These are phyloP conservation scores for Hypoxylon sp. DNA, from an alignment of 2,329 filamentous ascomycete species.

Conservation along the genomic window DNA sequence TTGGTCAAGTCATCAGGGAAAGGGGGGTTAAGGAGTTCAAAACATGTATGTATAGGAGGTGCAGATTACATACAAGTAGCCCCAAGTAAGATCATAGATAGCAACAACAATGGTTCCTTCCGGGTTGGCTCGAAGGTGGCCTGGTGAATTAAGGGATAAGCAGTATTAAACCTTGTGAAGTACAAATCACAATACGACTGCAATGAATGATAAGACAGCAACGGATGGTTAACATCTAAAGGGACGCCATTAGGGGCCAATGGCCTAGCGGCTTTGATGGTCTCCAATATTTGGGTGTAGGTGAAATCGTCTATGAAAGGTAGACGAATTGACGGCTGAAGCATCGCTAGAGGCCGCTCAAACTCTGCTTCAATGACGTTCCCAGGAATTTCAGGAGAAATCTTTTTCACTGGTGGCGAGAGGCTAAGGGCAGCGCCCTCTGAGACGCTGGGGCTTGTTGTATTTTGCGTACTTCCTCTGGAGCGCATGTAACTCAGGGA, in stretches of 20 bases:
- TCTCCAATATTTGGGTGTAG: slow-evolving; percentile 55
- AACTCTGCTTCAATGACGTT: slow-evolving; percentile 43
- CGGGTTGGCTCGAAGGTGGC: slow-evolving; percentile 68
- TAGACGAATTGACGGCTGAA: slow-evolving; percentile 31
- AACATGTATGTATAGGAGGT: background rate
- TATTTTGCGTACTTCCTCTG: slow-evolving; percentile 21
- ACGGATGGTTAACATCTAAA: slow-evolving; percentile 64
- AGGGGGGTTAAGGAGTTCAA: background rate
- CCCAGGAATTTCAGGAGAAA: background rate
- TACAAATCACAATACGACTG: slow-evolving; percentile 72
- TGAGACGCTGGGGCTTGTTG: slow-evolving; percentile 26
- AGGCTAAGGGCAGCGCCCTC: slow-evolving; percentile 8
- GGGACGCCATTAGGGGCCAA: slow-evolving; percentile 63
- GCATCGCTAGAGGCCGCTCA: slow-evolving; percentile 39
- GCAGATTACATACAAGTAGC: slow-evolving; percentile 64
- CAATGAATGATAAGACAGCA: slow-evolving; percentile 66
- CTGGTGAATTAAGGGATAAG: slow-evolving; percentile 72
- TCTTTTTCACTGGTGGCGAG: slow-evolving; percentile 39
- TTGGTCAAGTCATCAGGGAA: background rate
- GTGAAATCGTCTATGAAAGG: slow-evolving; percentile 58
- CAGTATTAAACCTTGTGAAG: slow-evolving; percentile 72
- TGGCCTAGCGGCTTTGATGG: slow-evolving; percentile 66
- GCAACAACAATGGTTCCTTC: slow-evolving; percentile 67
- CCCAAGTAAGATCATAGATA: slow-evolving; percentile 71
- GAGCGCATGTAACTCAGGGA: slow-evolving; percentile 31